A percentile compares a stretch with the other conserved stretches of the same genome.
Evolutionary conservation across 306 rosid genomes (phyloP).

Genomic region (Luffa aegyptiaca): DNA sequence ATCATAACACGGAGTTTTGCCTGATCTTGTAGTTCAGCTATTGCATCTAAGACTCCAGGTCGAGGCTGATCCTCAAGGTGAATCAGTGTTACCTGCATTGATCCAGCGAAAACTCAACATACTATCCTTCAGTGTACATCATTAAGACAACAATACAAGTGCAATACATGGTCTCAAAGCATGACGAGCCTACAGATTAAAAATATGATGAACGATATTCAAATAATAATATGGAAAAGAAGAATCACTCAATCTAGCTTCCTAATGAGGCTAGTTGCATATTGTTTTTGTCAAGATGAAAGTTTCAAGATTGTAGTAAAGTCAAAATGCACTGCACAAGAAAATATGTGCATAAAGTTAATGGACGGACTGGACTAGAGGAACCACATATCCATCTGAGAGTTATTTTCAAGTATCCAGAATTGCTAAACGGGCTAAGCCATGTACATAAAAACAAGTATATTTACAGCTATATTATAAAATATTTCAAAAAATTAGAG

Average conservation of each 20-base stretch:
- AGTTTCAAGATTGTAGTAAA: neutral
- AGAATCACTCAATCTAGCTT: neutral
- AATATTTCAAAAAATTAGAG: neutral
- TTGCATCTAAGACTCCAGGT: conserved; percentile 65
- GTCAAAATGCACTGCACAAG: neutral
- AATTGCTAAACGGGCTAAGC: neutral
- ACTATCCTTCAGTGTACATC: neutral
- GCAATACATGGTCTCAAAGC: neutral
- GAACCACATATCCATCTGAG: neutral
- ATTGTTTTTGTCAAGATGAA: neutral
- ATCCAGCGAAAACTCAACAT: conserved; percentile 1
- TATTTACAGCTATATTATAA: neutral
- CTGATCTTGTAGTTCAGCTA: conserved; percentile 53
- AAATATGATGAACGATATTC: neutral
- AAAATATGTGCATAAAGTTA: neutral
- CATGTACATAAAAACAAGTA: neutral
- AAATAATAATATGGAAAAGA: neutral
- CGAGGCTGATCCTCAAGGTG: conserved; percentile 96
- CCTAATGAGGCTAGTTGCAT: neutral
- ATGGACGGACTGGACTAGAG: neutral
- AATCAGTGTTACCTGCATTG: conserved; percentile 77
- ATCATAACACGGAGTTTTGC: conserved; percentile 80
- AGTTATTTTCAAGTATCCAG: neutral
- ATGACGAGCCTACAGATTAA: neutral
- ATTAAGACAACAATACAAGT: neutral